These are phyloP conservation scores for Albifimbria verrucaria DNA, from an alignment of 2,329 filamentous ascomycete species.

Conservation along the genomic window DNA sequence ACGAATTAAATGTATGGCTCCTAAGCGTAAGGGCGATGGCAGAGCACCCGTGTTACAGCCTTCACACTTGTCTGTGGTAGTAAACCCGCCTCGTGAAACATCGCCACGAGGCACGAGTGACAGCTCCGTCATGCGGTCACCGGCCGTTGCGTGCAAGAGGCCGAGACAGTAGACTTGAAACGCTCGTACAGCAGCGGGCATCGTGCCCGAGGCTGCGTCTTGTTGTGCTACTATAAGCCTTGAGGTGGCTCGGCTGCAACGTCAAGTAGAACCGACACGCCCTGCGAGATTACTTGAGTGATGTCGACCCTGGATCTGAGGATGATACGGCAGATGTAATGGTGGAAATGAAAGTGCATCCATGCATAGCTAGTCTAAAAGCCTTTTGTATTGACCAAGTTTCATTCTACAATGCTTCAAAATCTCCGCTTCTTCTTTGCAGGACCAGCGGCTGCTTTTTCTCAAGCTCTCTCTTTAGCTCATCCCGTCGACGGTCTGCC, in stretches of 20 bases:
- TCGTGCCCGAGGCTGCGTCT: not conserved
- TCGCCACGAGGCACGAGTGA: not conserved
- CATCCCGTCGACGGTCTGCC: constrained; percentile 48
- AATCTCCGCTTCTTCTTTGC: constrained; percentile 56
- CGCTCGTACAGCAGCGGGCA: not conserved
- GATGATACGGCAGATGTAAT: too few species aligned
- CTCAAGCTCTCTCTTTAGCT: constrained; percentile 48
- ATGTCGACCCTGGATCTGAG: too few species aligned
- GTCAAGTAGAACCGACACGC: too few species aligned
- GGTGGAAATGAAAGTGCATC: not conserved
- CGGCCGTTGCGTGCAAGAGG: not conserved
- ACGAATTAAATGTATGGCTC: too few species aligned
- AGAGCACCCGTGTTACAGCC: too few species aligned
- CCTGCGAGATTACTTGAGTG: too few species aligned
- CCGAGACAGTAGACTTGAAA: not conserved
- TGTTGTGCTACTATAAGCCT: not conserved
- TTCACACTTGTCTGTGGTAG: too few species aligned
- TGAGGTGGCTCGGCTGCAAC: not conserved
- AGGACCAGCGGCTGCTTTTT: constrained; percentile 46
- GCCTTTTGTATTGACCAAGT: not conserved
- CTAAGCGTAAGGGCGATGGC: too few species aligned
- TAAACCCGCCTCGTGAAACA: not conserved
- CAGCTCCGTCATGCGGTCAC: not conserved
- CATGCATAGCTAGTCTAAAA: not conserved
- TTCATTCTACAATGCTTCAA: constrained; percentile 19